Percentiles rank a stretch among this genome's conserved stretches.
phyloP scores from a whole-genome alignment of 352 stramenopile species.

The Phytophthora citrophthora region DNA sequence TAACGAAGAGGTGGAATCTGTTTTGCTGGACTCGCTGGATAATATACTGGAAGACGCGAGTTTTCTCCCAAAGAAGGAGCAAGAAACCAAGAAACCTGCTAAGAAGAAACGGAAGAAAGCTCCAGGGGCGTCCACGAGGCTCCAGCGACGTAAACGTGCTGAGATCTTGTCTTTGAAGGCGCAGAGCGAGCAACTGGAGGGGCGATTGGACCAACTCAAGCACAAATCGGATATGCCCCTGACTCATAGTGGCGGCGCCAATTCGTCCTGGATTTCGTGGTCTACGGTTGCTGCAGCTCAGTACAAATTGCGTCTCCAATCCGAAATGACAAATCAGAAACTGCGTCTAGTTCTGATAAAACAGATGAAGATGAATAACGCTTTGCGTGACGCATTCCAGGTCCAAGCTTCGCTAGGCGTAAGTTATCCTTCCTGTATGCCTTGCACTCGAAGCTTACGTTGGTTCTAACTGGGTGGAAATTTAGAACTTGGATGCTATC shows the following conservation, averaged over 20 bases:
- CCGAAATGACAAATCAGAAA: conserved; percentile 29
- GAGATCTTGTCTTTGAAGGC: conserved; percentile 31
- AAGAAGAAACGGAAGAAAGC: conserved; percentile 30
- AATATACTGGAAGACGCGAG: conserved; percentile 9
- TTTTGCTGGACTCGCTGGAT: conserved; percentile 24
- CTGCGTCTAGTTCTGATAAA: conserved; percentile 18
- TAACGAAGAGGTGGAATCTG: conserved; percentile 12
- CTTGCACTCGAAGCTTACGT: not conserved
- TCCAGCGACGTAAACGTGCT: conserved; percentile 16
- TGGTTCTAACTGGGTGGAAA: not conserved
- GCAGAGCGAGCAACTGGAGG: conserved; percentile 21
- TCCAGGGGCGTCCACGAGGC: conserved; percentile 20
- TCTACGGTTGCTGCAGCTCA: conserved; percentile 23
- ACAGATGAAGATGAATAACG: conserved; percentile 19
- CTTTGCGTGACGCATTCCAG: conserved; percentile 18
- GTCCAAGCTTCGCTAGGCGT: conserved; percentile 18
- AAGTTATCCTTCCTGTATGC: not conserved
- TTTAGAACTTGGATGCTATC: not conserved
- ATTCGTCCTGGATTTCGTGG: conserved; percentile 11
- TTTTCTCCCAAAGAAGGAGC: conserved; percentile 11
- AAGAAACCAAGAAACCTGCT: not conserved
- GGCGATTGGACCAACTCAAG: conserved; percentile 19
- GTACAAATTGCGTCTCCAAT: conserved; percentile 23
- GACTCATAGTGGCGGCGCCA: not conserved
- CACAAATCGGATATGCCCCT: not conserved